Evolutionary conservation across 2,329 filamentous ascomycete genomes (phyloP).

Genomic region (Cladobotryum protrusum): DNA sequence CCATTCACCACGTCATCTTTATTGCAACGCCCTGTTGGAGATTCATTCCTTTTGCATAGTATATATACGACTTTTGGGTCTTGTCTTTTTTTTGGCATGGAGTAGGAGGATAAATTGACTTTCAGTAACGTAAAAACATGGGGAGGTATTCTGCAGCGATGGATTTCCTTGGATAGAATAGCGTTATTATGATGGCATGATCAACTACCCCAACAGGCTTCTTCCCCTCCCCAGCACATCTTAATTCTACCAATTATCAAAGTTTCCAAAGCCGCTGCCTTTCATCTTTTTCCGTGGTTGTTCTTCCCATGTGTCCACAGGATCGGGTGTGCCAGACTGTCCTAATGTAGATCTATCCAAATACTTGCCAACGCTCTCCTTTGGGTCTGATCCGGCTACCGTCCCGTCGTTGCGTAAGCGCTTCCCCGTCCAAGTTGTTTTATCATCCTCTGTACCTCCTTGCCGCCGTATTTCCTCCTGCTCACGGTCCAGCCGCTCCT

Average conservation of each 20-base stretch:
- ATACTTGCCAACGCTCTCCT: slow-evolving; percentile 68
- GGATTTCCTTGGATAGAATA: neutral
- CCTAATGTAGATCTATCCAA: slow-evolving; percentile 52
- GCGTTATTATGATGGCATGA: neutral
- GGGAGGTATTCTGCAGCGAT: neutral
- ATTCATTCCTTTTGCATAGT: no score
- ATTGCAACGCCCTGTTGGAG: neutral
- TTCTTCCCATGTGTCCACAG: slow-evolving; percentile 60
- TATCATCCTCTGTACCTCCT: slow-evolving; percentile 79
- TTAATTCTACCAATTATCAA: slow-evolving; percentile 71
- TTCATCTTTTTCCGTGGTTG: slow-evolving; percentile 71
- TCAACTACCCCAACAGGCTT: neutral
- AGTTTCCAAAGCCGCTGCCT: slow-evolving; percentile 80
- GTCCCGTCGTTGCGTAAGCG: slow-evolving; percentile 65
- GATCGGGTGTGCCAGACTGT: slow-evolving; percentile 54
- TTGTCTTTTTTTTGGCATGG: neutral
- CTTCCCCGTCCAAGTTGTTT: slow-evolving; percentile 94
- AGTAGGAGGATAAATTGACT: no score
- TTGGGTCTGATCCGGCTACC: slow-evolving; percentile 38
- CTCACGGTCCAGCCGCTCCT: slow-evolving; percentile 51
- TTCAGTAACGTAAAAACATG: no score
- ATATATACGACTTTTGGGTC: neutral
- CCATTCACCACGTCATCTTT: neutral
- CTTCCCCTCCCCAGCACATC: neutral
- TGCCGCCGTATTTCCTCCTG: slow-evolving; percentile 55